Base-by-base conservation (phyloP, 768 basidiomycete genomes). In the Tylopilus felleus region DNA sequence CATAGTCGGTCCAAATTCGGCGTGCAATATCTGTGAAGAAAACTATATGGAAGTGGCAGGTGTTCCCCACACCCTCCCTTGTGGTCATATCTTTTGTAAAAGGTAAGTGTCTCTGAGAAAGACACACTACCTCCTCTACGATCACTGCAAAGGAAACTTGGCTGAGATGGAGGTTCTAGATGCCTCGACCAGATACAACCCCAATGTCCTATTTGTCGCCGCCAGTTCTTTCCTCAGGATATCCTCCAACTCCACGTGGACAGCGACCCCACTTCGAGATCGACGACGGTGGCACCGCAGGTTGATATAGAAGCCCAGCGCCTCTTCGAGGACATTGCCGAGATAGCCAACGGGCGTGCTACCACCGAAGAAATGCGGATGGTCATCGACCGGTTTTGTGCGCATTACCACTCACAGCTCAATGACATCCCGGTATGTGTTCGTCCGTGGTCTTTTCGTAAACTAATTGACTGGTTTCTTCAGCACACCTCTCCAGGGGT, bases 31-130 rank as follows among this genome's bases (percentile, higher is more conserved):
- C 1, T 62, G 56, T 39, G 52, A 50, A 47, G 60, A 58, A 21
- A 52, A 1, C 8, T 61, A 38, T 8, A 29, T 22, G 51, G 49
- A 47, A 12, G 55, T 1, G 25, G 35, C 17, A 19, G 29, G 35
- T 3, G 17, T 46, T 0, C 60, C 60, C 4, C 49, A 57, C 27
- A 49, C 46, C 35, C 51, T 61, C 29, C 2, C 38, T 3, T 61
- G 55, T 13, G 59, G 59, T 14, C 59, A 61, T 28, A 49, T 51
- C 28, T 61, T 61, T 54, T 61, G 59, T 46, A 41, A 33, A 17
- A 4, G 28, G 59, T 61, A 21, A 51, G 60, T 50, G 10, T 48
- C 33, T 13, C 16, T 1, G 14, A 27, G 19, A 33, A 33, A 33
- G 31, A 33, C 31, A 10, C 33, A 9, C 13, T 16, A 35, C 9